phyloP scores from a whole-genome alignment of 106 monocot genomes.

The Acorus gramineus region DNA sequence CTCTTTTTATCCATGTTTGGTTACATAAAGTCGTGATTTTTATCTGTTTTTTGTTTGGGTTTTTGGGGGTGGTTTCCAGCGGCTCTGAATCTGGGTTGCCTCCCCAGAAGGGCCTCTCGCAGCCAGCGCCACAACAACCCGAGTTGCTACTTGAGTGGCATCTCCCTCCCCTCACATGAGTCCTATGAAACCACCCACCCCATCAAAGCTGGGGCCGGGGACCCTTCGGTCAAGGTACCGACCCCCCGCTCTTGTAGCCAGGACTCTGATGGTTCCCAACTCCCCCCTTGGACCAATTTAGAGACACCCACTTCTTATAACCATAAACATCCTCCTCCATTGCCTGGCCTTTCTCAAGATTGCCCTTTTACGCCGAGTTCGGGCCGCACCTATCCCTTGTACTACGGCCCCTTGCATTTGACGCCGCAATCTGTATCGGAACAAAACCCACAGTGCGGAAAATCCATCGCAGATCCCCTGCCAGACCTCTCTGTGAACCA shows the following conservation, averaged over 20 bases:
- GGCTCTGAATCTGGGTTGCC: constrained; percentile 76
- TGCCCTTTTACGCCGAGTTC: constrained; percentile 9
- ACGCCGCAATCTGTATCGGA: not conserved
- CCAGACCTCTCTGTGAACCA: not conserved
- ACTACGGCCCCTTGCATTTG: constrained; percentile 12
- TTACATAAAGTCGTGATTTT: not conserved
- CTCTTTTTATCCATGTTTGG: not conserved
- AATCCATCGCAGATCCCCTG: not conserved
- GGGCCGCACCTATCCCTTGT: constrained; percentile 36
- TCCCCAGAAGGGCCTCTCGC: constrained; percentile 68
- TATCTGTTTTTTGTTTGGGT: not conserved
- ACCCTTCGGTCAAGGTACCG: no score
- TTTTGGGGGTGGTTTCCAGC: constrained; percentile 21
- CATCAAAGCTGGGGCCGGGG: not conserved
- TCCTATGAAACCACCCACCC: not conserved
- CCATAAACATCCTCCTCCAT: not conserved
- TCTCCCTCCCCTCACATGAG: not conserved
- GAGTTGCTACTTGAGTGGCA: constrained; percentile 45
- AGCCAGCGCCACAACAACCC: constrained; percentile 77
- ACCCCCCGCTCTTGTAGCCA: not conserved
- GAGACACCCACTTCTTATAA: not conserved
- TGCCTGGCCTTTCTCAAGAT: not conserved
- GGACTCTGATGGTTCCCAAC: constrained; percentile 1
- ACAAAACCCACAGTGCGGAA: constrained; percentile 3
- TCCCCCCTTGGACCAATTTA: not conserved